Conservation (phyloP, 2,329 filamentous ascomycete species). For the Hypoxylon sp. region DNA sequence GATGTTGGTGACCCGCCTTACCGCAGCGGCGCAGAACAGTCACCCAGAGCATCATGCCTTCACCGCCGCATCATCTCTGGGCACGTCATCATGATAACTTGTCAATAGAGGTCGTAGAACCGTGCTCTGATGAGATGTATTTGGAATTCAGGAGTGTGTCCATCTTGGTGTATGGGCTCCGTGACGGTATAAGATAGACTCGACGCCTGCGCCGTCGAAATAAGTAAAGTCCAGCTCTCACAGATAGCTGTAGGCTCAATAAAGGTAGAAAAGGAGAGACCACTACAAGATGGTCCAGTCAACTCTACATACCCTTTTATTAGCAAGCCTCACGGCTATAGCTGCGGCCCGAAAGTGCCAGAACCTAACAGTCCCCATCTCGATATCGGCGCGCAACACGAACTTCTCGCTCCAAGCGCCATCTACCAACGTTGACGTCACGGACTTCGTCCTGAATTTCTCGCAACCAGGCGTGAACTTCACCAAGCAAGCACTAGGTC, state of each 20-base stretch:
- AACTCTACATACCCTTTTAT: slow-evolving; percentile 12
- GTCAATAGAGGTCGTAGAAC: neutral
- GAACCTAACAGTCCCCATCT: slow-evolving; percentile 70
- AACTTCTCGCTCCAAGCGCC: slow-evolving; percentile 66
- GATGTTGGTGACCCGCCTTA: slow-evolving; percentile 12
- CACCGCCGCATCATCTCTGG: slow-evolving; percentile 6
- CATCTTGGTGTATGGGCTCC: neutral
- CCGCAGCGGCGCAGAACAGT: slow-evolving; percentile 14
- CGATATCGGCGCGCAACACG: slow-evolving; percentile 67
- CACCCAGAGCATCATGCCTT: slow-evolving; percentile 5
- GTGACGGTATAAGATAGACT: slow-evolving; percentile 7
- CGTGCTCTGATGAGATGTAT: slow-evolving; percentile 3
- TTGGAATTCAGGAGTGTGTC: slow-evolving; percentile 23
- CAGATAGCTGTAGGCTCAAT: neutral
- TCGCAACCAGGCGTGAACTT: slow-evolving; percentile 66
- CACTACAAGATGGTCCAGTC: slow-evolving; percentile 19
- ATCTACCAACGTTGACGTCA: slow-evolving; percentile 68
- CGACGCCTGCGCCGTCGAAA: neutral
- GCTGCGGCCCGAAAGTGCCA: slow-evolving; percentile 57
- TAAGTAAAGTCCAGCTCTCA: neutral
- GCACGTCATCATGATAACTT: slow-evolving; percentile 22
- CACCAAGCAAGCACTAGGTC: slow-evolving; percentile 57
- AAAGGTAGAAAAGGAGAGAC: neutral
- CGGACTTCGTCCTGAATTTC: slow-evolving; percentile 68
- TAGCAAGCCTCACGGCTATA: slow-evolving; percentile 33